Conservation (phyloP, 2,329 filamentous ascomycete genomes). For the Colletotrichum eremochloae region DNA sequence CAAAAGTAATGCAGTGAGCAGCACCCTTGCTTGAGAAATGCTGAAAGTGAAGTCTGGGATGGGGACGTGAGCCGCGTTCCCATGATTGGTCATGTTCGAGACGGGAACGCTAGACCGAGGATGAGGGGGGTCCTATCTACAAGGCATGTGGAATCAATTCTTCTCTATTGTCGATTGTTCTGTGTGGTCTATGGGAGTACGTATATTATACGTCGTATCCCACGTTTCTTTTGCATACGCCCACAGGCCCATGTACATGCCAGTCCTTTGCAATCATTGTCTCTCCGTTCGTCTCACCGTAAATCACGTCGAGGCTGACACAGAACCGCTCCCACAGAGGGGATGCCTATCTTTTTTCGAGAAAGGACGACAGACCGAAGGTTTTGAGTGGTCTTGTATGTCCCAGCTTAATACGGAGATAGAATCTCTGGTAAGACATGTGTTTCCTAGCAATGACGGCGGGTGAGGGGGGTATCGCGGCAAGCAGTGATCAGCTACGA, state of each 20-base stretch:
- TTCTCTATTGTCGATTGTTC: not conserved
- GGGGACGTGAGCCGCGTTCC: not conserved
- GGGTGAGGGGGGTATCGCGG: not conserved
- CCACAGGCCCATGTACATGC: not conserved
- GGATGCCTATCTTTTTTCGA: no score
- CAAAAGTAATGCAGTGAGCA: not conserved
- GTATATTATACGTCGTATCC: no score
- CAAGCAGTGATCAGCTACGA: no score
- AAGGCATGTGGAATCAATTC: constrained; percentile 17
- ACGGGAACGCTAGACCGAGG: not conserved
- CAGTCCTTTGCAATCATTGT: constrained; percentile 7
- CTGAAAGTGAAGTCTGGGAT: not conserved
- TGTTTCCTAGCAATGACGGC: not conserved
- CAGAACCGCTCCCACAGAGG: not conserved
- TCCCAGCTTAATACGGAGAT: not conserved
- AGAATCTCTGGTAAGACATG: not conserved
- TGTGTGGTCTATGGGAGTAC: not conserved
- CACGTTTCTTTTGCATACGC: not conserved
- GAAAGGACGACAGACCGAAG: no score
- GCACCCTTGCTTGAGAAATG: not conserved
- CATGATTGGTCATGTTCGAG: not conserved
- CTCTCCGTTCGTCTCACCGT: not conserved
- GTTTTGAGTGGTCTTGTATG: no score
- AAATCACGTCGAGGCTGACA: not conserved
- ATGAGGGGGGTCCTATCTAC: not conserved